These are phyloP conservation scores for Hypholoma sublateritium DNA, from an alignment of 768 basidiomycete species.

Conservation along the genomic window DNA sequence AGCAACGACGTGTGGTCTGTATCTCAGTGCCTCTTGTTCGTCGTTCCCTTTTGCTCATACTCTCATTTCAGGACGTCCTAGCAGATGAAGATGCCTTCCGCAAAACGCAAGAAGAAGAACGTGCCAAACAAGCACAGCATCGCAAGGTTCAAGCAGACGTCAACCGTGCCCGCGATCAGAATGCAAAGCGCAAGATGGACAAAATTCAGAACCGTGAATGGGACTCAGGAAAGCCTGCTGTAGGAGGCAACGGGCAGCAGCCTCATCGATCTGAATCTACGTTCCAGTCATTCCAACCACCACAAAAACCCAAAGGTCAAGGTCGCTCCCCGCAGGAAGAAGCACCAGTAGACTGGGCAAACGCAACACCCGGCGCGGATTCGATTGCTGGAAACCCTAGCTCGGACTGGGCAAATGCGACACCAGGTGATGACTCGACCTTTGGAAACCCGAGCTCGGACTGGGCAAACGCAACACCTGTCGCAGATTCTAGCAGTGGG, in stretches of 20 bases:
- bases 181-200: slow-evolving; percentile 80
- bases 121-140: slow-evolving; percentile 51
- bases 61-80: slow-evolving; percentile 59
- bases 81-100: slow-evolving; percentile 81
- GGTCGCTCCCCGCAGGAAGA: neutral
- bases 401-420: too few species aligned
- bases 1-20: slow-evolving; percentile 61
- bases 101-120: slow-evolving; percentile 66
- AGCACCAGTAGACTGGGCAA: neutral
- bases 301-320: too few species aligned
- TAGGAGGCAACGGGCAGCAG: neutral
- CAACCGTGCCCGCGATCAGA: slow-evolving; percentile 72
- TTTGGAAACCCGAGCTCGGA: too few species aligned
- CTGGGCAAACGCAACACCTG: too few species aligned
- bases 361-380: neutral
- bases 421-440: too few species aligned
- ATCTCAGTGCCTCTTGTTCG: neutral
- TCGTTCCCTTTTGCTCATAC: slow-evolving; percentile 4
- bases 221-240: slow-evolving; percentile 68
- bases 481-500: too few species aligned
- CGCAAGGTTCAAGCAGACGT: slow-evolving; percentile 71
- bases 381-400: too few species aligned
- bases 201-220: slow-evolving; percentile 78
- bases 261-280: neutral
- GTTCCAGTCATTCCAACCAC: neutral